phyloP scores from a whole-genome alignment of 345 rosid species.

The Dipteronia dyeriana region DNA sequence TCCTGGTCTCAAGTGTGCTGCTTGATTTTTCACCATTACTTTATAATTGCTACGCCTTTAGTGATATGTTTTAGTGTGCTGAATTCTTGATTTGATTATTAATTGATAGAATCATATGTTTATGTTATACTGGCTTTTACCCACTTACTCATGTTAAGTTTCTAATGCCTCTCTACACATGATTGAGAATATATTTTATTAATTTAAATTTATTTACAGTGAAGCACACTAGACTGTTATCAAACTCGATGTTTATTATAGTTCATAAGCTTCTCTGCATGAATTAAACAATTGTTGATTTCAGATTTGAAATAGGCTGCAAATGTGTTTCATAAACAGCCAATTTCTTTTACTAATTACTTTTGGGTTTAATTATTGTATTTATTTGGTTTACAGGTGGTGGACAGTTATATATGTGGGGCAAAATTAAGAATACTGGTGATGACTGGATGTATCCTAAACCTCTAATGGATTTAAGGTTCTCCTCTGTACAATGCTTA shows the following conservation, averaged over 20 bases:
- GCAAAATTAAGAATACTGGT: constrained; percentile 85
- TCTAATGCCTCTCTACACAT: not conserved
- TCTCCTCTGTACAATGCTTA: constrained; percentile 18
- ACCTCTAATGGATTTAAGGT: constrained; percentile 99
- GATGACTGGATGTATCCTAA: constrained; percentile 99
- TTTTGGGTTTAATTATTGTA: not conserved
- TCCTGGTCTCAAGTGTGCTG: not conserved
- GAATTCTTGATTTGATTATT: not conserved
- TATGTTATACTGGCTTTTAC: not conserved
- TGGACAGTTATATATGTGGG: constrained; percentile 99
- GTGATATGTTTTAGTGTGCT: not conserved
- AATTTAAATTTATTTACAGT: not conserved
- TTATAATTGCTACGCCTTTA: not conserved
- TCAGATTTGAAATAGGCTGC: not conserved
- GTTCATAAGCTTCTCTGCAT: not conserved
- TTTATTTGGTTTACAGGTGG: constrained; percentile 60
- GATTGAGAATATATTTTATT: not conserved
- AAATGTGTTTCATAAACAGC: not conserved
- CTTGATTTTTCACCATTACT: not conserved
- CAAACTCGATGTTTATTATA: not conserved
- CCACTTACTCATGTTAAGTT: not conserved
- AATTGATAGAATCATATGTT: not conserved
- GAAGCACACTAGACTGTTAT: not conserved
- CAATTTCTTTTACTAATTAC: not conserved
- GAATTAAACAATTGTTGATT: not conserved